A percentile compares a stretch with the other conserved stretches of the same genome.
Evolutionary conservation across 192 early-diverging fungal species (phyloP).

Genomic region (Umbelopsis isabellina): DNA sequence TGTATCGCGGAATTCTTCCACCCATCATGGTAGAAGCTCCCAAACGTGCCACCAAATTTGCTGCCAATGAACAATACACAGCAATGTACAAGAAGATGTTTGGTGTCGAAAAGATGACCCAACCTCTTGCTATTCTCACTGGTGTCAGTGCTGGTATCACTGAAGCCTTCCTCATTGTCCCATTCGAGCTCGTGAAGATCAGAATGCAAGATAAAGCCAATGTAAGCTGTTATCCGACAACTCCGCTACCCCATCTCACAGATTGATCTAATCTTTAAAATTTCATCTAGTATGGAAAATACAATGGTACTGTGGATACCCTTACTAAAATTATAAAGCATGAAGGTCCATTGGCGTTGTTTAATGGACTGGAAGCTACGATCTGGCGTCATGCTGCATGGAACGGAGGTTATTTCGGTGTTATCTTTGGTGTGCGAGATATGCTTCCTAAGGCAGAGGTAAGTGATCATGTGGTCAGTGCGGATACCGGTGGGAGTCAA

Average conservation of each 20-base stretch:
- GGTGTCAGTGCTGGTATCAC: conserved; percentile 91
- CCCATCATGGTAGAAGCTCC: conserved; percentile 97
- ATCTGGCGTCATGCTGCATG: conserved; percentile 92
- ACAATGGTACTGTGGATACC: conserved; percentile 80
- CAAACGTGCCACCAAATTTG: conserved; percentile 97
- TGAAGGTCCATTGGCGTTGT: conserved; percentile 85
- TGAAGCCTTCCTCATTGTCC: conserved; percentile 89
- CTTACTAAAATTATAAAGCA: conserved; percentile 77
- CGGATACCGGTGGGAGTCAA: background rate
- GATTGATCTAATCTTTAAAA: conserved; percentile 18
- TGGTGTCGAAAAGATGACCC: conserved; percentile 73
- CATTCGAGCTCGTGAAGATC: conserved; percentile 95
- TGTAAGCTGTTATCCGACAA: conserved; percentile 25
- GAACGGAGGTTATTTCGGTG: conserved; percentile 98
- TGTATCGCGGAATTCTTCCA: conserved; percentile 94
- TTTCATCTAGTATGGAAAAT: conserved; percentile 70
- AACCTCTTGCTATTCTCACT: conserved; percentile 78
- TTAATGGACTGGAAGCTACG: conserved; percentile 91
- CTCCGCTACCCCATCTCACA: conserved; percentile 1
- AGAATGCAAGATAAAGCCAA: conserved; percentile 79
- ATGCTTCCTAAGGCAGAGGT: conserved; percentile 69
- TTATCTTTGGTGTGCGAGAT: conserved; percentile 70
- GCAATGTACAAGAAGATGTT: conserved; percentile 71
- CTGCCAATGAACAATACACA: conserved; percentile 88
- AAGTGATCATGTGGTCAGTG: conserved; percentile 10